A percentile compares a stretch with the other conserved stretches of the same genome.
Conservation (phyloP, 192 early-diverging fungal genomes). For the Backusella tuberculispora region DNA sequence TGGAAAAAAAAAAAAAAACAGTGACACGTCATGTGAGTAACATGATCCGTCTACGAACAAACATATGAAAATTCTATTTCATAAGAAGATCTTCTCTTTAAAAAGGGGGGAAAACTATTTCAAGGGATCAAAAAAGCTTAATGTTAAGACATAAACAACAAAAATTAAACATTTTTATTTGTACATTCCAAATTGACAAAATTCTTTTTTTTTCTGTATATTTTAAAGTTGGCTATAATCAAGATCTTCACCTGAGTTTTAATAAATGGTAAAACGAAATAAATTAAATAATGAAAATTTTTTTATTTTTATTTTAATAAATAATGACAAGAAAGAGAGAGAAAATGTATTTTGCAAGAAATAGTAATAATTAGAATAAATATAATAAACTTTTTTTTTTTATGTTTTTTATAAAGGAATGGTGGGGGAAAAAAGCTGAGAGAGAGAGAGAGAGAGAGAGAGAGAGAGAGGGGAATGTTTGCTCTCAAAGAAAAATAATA, state of each 20-base stretch:
- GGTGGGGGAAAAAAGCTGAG: neutral
- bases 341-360: neutral
- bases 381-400: neutral
- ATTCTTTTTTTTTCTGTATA: too few relatives aligned
- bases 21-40: neutral
- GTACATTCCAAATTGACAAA: constrained; percentile 7
- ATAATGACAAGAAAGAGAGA: neutral
- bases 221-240: constrained; percentile 1
- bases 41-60: constrained; percentile 3
- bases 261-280: constrained; percentile 9
- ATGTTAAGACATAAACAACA: neutral
- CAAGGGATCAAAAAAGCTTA: neutral
- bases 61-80: neutral
- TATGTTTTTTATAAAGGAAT: constrained; percentile 3
- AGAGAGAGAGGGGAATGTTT: too few relatives aligned
- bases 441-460: too few relatives aligned
- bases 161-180: neutral
- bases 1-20: neutral
- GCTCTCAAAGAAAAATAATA: neutral
- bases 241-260: neutral
- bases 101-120: too few relatives aligned
- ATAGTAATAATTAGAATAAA: neutral
- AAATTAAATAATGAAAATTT: neutral
- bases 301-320: too few relatives aligned
- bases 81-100: too few relatives aligned